Evolutionary conservation across 257 asterid genomes (phyloP), one percentile per base, ranked within the genome.

Genomic region (Echium plantagineum): DNA sequence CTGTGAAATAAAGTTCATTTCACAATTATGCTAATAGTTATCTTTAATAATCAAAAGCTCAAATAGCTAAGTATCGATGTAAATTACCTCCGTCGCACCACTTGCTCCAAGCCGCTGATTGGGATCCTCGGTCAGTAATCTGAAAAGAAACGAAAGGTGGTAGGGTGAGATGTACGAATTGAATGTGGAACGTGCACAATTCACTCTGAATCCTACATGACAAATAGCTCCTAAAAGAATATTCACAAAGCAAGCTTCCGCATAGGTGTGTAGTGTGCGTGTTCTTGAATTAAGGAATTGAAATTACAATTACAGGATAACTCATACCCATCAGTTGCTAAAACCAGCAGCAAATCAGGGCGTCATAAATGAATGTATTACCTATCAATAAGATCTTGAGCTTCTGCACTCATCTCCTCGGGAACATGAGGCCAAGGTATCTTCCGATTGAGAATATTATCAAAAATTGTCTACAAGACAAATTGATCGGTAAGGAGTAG

Each of bases 61-160:
- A 42, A 42, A 42, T 42, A 0, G 15, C 38, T 13, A 46, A 59
- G 60, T 6, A 55, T 21, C 52, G 24, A 28, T 51, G 55, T 56
- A 66, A 55, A 30, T 60, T 69, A 91, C 98, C 87, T 89, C 97
- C 7, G 95, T 72, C 61, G 98, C 98, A 63, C 98, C 97, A 63
- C 68, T 74, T 53, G 97, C 94, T 73, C 98, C 98, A 58, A 93
- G 95, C 79, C 98, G 84, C 78, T 82, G 84, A 80, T 82, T 75
- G 32, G 98, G 98, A 80, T 89, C 98, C 82, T 93, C 98, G 6
- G 94, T 93, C 69, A 93, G 71, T 75, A 93, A 76, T 75, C 98
- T 93, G 80, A 60, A 65, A 31, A 10, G 16, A 12, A 19, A 19
- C 9, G 4, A 63, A 57, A 57, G 68, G 57, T 51, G 17, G 32